phyloP scores from a whole-genome alignment of 768 basidiomycete species.

The Boletus rufocinnamomeus region DNA sequence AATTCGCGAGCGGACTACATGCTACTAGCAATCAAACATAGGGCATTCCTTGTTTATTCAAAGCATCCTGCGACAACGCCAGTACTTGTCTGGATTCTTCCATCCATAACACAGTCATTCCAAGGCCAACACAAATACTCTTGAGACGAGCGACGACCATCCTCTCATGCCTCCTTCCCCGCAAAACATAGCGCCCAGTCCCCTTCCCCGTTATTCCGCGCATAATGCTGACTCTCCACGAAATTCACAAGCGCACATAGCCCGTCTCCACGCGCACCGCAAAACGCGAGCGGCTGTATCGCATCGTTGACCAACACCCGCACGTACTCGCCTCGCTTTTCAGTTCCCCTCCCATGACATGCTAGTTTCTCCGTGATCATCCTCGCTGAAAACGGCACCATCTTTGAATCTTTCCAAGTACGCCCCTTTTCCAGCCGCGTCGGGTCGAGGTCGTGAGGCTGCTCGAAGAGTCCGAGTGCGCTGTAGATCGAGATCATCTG shows the following conservation, averaged over 20 bases:
- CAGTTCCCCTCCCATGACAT: constrained; percentile 36
- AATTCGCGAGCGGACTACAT: not conserved
- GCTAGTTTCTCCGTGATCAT: constrained; percentile 70
- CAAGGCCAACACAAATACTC: not conserved
- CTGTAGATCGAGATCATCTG: constrained; percentile 73
- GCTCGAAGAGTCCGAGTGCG: constrained; percentile 54
- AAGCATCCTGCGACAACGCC: not conserved
- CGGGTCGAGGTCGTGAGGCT: constrained; percentile 29
- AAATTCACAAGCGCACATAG: constrained; percentile 63
- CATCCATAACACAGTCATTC: too few species aligned
- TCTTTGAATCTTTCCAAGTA: constrained; percentile 52
- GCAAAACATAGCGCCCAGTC: constrained; percentile 62
- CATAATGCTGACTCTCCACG: constrained; percentile 67
- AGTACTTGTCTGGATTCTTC: not conserved
- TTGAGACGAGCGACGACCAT: not conserved
- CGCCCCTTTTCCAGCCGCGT: constrained; percentile 22
- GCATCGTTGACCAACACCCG: constrained; percentile 76
- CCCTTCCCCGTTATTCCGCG: constrained; percentile 64
- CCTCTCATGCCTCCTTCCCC: not conserved
- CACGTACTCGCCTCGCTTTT: constrained; percentile 47
- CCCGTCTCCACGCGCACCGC: constrained; percentile 49
- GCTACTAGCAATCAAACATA: not conserved
- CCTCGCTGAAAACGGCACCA: constrained; percentile 73
- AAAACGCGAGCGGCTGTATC: constrained; percentile 60
- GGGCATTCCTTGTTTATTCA: not conserved